These are phyloP conservation scores for Pisolithus thermaeus DNA, from an alignment of 1,284 basidiomycete genomes.

Conservation along the genomic window DNA sequence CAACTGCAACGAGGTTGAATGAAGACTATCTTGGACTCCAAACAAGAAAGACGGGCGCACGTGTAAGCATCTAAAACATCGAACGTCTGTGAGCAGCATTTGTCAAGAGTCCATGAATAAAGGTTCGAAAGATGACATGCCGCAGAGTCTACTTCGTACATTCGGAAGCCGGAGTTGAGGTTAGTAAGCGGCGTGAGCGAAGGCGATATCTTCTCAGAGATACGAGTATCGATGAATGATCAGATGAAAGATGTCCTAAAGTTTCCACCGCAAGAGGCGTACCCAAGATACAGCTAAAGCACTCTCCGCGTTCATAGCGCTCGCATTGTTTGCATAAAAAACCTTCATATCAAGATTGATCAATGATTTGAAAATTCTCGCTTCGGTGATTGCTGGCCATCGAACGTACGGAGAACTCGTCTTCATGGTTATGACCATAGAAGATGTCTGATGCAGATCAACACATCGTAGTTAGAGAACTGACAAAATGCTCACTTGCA, in stretches of 20 bases:
- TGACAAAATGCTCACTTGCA: slow-evolving; percentile 45
- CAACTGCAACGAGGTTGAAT: slow-evolving; percentile 22
- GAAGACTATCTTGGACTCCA: background rate
- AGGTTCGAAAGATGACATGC: slow-evolving; percentile 31
- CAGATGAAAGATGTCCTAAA: background rate
- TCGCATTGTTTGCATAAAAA: slow-evolving; percentile 41
- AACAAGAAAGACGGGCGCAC: slow-evolving; percentile 15
- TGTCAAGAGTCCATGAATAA: slow-evolving; percentile 3
- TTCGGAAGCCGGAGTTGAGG: slow-evolving; percentile 72
- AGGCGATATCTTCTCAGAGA: slow-evolving; percentile 45
- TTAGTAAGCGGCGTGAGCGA: slow-evolving; percentile 68
- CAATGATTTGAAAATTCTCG: background rate
- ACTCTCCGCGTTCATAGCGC: slow-evolving; percentile 43
- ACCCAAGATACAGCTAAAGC: slow-evolving; percentile 54
- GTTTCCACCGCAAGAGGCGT: slow-evolving; percentile 10
- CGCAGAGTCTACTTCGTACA: slow-evolving; percentile 72
- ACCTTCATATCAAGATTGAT: slow-evolving; percentile 21
- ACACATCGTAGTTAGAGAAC: background rate
- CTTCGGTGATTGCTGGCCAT: background rate
- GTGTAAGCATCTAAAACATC: slow-evolving; percentile 38
- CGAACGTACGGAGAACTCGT: slow-evolving; percentile 53
- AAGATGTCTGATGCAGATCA: slow-evolving; percentile 48
- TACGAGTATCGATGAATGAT: background rate
- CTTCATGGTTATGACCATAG: slow-evolving; percentile 79
- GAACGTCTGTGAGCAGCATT: slow-evolving; percentile 26